Base-by-base conservation (phyloP, 108 stramenopile genomes). In the Aurantiochytrium sp. region DNA sequence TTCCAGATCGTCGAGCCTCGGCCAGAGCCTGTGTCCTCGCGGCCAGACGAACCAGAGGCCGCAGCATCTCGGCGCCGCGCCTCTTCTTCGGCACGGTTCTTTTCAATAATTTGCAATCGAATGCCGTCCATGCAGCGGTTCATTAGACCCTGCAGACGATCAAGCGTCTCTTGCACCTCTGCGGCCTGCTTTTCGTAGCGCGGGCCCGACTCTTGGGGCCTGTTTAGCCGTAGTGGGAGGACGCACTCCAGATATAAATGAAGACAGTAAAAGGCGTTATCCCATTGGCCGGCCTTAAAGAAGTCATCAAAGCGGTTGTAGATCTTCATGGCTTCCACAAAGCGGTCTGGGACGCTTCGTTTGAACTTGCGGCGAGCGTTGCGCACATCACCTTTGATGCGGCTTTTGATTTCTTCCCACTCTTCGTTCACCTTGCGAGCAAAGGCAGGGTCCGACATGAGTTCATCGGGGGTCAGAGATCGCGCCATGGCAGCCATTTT, bases 391-490 rank as follows among this genome's bases (percentile, higher is more conserved):
- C 19, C 0, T 23, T 83, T 83, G 76, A 83, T 83, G 1, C 6
- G 1, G 25, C 76, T 55, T 45, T 83, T 83, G 3, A 0, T 4
- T 28, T 83, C 49, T 23, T 83, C 76, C 76, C 76, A 83, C 2
- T 83, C 49, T 18, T 28, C 18, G 76, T 83, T 53, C 76, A 83
- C 76, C 76, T 53, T 83, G 23, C 49, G n/a, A 43, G 45, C 76
- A 83, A 83, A 83, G 23, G 76, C 45, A 6, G 76, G 76, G 51
- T 83, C 76, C 76, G 45, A 43, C 76, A 83, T 83, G 14, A 69
- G 64, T 18, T 69, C 64, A 10, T 69, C 64, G 35, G 42, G 35
- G 35, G 14, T 69, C 64, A 69, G 42, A 14, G 25, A 8, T 18
- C 35, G 14, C 14, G 4, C 64, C 64, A 69, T 69, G 35, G 35